Percentiles rank a stretch among this genome's conserved stretches.
These are phyloP conservation scores for Kuraishia hungarica DNA, from an alignment of 805 yeast species.

Conservation along the genomic window DNA sequence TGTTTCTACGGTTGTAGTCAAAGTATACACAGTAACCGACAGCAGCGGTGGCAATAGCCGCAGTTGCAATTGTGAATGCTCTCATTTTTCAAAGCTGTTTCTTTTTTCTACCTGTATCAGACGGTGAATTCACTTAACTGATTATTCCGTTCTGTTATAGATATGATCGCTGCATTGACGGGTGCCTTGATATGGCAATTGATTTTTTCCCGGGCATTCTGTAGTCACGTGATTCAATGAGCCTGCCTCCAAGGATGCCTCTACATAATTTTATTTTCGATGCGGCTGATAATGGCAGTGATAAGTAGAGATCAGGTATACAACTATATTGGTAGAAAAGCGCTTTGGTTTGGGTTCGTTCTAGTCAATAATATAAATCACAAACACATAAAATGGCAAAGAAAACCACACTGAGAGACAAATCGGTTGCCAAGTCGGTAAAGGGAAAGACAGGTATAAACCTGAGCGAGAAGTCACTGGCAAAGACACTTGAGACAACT, in stretches of 20 bases:
- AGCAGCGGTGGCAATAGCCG: slow-evolving; percentile 37
- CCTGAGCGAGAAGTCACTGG: not conserved
- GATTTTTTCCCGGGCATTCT: not conserved
- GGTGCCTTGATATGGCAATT: not conserved
- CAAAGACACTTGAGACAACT: not conserved
- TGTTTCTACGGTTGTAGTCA: slow-evolving; percentile 84
- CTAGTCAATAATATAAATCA: no score
- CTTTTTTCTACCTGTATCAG: not conserved
- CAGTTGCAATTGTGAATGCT: not conserved
- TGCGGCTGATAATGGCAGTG: not conserved
- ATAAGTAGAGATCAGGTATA: not conserved
- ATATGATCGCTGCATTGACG: not conserved
- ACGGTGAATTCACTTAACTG: not conserved
- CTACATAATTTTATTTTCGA: not conserved
- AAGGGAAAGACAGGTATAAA: slow-evolving; percentile 1
- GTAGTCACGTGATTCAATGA: not conserved
- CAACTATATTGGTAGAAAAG: not conserved
- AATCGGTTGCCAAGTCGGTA: slow-evolving; percentile 23
- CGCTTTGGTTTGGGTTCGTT: not conserved
- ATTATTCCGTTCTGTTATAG: not conserved
- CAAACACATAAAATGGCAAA: slow-evolving; percentile 23
- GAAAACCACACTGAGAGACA: slow-evolving; percentile 35
- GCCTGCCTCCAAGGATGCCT: not conserved
- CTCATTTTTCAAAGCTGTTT: not conserved
- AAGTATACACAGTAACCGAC: slow-evolving; percentile 80